Percentiles rank a stretch among this genome's conserved stretches.
These are phyloP conservation scores for Gyrodon lividus DNA, from an alignment of 768 basidiomycete species.

Conservation along the genomic window DNA sequence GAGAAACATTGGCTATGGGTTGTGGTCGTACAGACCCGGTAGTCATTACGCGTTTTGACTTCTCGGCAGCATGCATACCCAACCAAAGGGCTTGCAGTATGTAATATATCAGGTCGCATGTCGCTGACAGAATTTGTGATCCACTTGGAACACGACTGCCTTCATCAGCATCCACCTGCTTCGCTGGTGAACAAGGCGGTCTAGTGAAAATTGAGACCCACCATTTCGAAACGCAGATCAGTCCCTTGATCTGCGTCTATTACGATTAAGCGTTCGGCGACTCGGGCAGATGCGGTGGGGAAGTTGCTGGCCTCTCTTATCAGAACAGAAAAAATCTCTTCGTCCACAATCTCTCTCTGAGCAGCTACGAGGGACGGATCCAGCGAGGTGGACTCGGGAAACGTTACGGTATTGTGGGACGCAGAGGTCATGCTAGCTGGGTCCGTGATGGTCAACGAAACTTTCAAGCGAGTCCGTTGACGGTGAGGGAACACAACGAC, in stretches of 20 bases:
- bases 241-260: slow-evolving; percentile 73
- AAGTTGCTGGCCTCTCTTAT: slow-evolving; percentile 76
- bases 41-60: slow-evolving; percentile 38
- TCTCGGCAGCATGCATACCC: slow-evolving; percentile 53
- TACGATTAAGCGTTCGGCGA: slow-evolving; percentile 74
- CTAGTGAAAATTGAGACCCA: slow-evolving; percentile 32
- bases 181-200: slow-evolving; percentile 3
- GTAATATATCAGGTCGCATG: slow-evolving; percentile 69
- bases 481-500: slow-evolving; percentile 62
- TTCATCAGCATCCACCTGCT: slow-evolving; percentile 36
- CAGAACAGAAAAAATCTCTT: slow-evolving; percentile 74
- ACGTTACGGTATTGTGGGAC: slow-evolving; percentile 38
- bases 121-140: slow-evolving; percentile 27
- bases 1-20: slow-evolving; percentile 4
- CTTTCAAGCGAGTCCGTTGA: slow-evolving; percentile 59
- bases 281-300: slow-evolving; percentile 73
- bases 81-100: slow-evolving; percentile 64
- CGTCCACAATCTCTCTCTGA: slow-evolving; percentile 73
- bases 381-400: slow-evolving; percentile 37
- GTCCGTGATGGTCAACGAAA: slow-evolving; percentile 47
- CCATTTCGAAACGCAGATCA: slow-evolving; percentile 73
- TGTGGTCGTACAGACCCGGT: slow-evolving; percentile 29
- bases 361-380: slow-evolving; percentile 54
- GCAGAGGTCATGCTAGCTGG: slow-evolving; percentile 32
- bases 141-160: slow-evolving; percentile 9